Conservation (phyloP, 2,329 filamentous ascomycete genomes). For the Penicillium sp. region DNA sequence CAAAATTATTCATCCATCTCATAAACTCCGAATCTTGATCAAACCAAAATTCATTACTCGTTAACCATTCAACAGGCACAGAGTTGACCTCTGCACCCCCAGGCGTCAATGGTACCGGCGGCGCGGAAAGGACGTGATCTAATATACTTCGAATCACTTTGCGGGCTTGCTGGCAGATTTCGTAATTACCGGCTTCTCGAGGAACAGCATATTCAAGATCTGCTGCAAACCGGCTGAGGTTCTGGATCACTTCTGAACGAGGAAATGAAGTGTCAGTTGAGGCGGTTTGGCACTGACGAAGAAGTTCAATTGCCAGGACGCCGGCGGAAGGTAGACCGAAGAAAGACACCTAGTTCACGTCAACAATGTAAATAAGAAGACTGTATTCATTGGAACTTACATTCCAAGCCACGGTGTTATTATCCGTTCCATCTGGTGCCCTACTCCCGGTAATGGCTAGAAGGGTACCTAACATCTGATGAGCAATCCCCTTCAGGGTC, state of each 20-base stretch:
- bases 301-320: conserved; percentile 25
- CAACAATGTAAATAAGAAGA: not conserved
- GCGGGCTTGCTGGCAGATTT: conserved; percentile 22
- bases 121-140: conserved; percentile 16
- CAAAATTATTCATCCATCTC: conserved; percentile 12
- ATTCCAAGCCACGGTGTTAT: conserved; percentile 17
- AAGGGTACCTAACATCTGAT: conserved; percentile 21
- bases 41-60: conserved; percentile 11
- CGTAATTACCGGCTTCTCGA: conserved; percentile 22
- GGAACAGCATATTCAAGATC: conserved; percentile 21
- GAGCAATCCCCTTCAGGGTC: conserved; percentile 19
- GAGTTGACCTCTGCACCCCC: not conserved
- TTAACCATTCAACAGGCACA: conserved; percentile 11
- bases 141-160: conserved; percentile 21
- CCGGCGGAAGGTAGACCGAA: conserved; percentile 26
- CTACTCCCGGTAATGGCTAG: conserved; percentile 15
- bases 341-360: conserved; percentile 13
- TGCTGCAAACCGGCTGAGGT: conserved; percentile 24
- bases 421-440: conserved; percentile 14
- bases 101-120: not conserved
- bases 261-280: conserved; percentile 17
- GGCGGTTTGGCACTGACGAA: conserved; percentile 16
- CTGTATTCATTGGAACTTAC: not conserved
- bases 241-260: conserved; percentile 27
- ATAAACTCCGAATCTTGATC: conserved; percentile 13